These are phyloP conservation scores for Crucihimalaya himalaica DNA, from an alignment of 345 rosid species.

Conservation along the genomic window DNA sequence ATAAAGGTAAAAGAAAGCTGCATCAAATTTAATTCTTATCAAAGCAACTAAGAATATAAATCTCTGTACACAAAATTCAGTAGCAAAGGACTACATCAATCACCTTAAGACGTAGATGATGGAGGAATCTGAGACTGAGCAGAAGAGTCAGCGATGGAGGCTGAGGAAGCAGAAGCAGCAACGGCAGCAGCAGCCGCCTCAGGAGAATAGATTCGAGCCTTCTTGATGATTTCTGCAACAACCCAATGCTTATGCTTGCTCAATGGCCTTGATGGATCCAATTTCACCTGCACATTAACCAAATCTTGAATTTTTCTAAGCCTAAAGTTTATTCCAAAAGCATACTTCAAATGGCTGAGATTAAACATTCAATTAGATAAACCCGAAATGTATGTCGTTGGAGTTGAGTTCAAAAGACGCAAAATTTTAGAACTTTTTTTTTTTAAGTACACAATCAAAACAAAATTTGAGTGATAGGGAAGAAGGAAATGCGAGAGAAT, in stretches of 20 bases:
- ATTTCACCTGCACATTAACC: constrained; percentile 51
- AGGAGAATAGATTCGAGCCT: constrained; percentile 71
- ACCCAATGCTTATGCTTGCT: constrained; percentile 90
- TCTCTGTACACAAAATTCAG: background rate
- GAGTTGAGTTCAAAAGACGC: too few species aligned
- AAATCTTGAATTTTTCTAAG: background rate
- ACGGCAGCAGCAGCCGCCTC: constrained; percentile 23
- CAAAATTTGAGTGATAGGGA: background rate
- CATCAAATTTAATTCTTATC: background rate
- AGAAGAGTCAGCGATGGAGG: constrained; percentile 24
- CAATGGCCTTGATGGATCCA: constrained; percentile 95
- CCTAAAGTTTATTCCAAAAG: background rate
- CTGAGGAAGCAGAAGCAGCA: constrained; percentile 19
- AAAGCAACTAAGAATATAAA: background rate
- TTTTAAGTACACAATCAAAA: too few species aligned
- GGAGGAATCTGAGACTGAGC: constrained; percentile 21
- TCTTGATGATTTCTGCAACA: constrained; percentile 88
- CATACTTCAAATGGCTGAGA: background rate
- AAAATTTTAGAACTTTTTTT: too few species aligned
- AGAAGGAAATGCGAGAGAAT: background rate
- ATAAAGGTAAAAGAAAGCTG: background rate
- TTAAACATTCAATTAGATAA: background rate
- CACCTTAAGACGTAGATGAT: constrained; percentile 44
- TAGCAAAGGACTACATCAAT: background rate
- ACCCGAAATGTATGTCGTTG: too few species aligned